Conservation (phyloP, 73 alveolate species). For the Stentor coeruleus region DNA sequence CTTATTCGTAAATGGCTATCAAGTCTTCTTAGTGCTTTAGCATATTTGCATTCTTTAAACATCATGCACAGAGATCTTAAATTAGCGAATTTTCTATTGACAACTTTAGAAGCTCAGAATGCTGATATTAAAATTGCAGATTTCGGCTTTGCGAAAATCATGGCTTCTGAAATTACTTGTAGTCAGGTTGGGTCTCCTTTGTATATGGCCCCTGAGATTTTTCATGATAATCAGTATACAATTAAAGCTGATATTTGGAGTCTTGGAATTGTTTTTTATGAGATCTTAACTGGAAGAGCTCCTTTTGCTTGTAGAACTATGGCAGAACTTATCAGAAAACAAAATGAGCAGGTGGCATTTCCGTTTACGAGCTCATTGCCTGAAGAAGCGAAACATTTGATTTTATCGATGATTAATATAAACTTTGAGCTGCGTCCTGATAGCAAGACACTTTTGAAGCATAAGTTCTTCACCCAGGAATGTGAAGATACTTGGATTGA, state of each 20-base stretch:
- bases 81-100: slow-evolving; percentile 18
- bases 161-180: background rate
- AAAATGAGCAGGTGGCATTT: background rate
- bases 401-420: no score
- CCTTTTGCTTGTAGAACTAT: background rate
- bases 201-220: slow-evolving; percentile 94
- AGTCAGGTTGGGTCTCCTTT: slow-evolving; percentile 63
- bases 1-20: background rate
- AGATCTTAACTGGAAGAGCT: slow-evolving; percentile 29
- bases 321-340: background rate
- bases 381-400: no score
- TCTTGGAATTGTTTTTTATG: slow-evolving; percentile 58
- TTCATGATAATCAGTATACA: slow-evolving; percentile 29
- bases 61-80: slow-evolving; percentile 25
- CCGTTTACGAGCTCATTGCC: background rate
- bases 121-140: slow-evolving; percentile 19
- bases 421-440: background rate
- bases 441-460: background rate
- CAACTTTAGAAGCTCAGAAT: background rate
- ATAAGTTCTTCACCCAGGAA: background rate
- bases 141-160: slow-evolving; percentile 22
- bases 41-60: background rate
- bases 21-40: background rate
- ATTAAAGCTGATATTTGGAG: slow-evolving; percentile 64
- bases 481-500: background rate